These are phyloP conservation scores for Vicia sativa DNA, from an alignment of 306 rosid species.

Conservation along the genomic window DNA sequence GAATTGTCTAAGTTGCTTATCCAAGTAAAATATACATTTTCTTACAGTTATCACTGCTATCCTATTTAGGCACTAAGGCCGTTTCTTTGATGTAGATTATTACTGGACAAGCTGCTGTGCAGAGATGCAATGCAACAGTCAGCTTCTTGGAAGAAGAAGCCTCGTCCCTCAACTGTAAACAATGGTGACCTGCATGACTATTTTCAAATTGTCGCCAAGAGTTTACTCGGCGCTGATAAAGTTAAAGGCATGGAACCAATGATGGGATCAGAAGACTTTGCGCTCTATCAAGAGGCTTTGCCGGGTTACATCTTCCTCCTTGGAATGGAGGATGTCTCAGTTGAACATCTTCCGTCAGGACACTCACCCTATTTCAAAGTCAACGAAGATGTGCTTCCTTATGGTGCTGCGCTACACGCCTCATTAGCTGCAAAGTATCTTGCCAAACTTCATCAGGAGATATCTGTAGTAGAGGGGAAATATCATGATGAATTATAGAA, in stretches of 20 bases:
- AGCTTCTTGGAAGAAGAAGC: conserved; percentile 55
- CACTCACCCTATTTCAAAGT: conserved; percentile 71
- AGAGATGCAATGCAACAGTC: conserved; percentile 85
- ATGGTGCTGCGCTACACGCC: conserved; percentile 96
- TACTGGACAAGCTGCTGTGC: conserved; percentile 81
- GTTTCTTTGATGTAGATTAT: conserved; percentile 62
- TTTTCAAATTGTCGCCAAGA: conserved; percentile 66
- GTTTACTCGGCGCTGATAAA: conserved; percentile 60
- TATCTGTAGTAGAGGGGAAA: conserved; percentile 39
- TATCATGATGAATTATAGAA: conserved; percentile 65
- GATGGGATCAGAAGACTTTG: conserved; percentile 92
- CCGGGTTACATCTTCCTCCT: conserved; percentile 84
- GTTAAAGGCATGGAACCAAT: conserved; percentile 57
- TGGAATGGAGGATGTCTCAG: conserved; percentile 63
- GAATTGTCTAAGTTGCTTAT: too few relatives aligned
- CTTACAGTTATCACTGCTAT: conserved; percentile 15
- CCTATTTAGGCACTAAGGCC: conserved; percentile 17
- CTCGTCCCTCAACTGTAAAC: conserved; percentile 74
- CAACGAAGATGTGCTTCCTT: conserved; percentile 82
- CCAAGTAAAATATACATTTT: neutral
- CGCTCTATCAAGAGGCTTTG: conserved; percentile 73
- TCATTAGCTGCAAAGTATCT: conserved; percentile 70
- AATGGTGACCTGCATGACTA: conserved; percentile 56
- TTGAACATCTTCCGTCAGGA: conserved; percentile 46
- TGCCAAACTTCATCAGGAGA: conserved; percentile 43